Base-by-base conservation (phyloP, 495 filamentous ascomycete species). In the Penicillium psychrofluorescens region DNA sequence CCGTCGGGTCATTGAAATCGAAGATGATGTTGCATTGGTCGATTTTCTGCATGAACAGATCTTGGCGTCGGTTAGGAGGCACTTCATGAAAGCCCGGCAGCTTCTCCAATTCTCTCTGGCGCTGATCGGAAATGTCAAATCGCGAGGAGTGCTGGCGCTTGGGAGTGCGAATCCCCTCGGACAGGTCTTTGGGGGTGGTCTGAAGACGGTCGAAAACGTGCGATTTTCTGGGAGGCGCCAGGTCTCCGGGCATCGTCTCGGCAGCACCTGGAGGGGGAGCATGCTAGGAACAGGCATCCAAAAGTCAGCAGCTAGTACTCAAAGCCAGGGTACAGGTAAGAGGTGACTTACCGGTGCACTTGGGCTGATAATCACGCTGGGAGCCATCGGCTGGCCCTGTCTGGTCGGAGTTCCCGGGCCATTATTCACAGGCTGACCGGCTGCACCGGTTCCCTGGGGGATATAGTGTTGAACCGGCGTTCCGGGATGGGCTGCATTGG, bases 1-100 rank as follows among this genome's bases (percentile, higher is more conserved):
- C 90, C 48, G 88, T 94, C 33, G 94, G 89, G 59, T 99, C 92
- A 64, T 96, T 99, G 71, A 99, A 99, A 65, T 99, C 92, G 57
- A 99, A 99, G 53, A 99, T 99, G 67, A 99, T 94, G 59, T 99
- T 99, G 74, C 92, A 99, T 66, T 99, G 92, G 58, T 97, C 92
- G 56, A 99, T 94, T 76, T 99, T 99, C 63, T 97, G 90, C 91
- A 99, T 95, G 70, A 99, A 99, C 12, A 99, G 77, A 35, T 97
- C 92, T 69, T 99, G 91, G 41, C 92, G 85, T 31, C 90, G 80
- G 50, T 95, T 90, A 13, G 92, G 94, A 8, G 91, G 84, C 38
- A 97, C 92, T 67, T 99, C 92, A 61, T 97, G 92, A 70, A 99
- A 99, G n/a, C 92, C 91, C 1, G 90, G 90, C 10, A 97, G 73